These are phyloP conservation scores for Yamadazyma sp. DNA, from an alignment of 1,139 yeast genomes.

Conservation along the genomic window DNA sequence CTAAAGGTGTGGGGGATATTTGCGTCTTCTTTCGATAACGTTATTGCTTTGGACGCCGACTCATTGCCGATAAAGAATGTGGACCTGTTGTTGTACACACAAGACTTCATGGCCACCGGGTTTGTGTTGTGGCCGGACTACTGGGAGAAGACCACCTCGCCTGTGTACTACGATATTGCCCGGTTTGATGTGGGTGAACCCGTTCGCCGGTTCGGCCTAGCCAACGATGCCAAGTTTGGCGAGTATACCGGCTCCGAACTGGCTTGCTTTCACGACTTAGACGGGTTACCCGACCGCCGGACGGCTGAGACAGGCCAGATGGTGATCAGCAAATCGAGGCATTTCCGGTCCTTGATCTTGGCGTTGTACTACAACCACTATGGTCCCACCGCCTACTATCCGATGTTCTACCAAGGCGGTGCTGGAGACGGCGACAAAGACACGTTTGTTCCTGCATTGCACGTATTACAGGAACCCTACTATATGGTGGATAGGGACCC, in stretches of 20 bases:
- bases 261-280: slow-evolving; percentile 34
- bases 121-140: slow-evolving; percentile 42
- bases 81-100: slow-evolving; percentile 26
- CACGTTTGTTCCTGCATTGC: slow-evolving; percentile 39
- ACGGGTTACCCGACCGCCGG: slow-evolving; percentile 28
- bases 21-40: slow-evolving; percentile 35
- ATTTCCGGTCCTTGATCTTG: slow-evolving; percentile 28
- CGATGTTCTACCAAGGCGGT: slow-evolving; percentile 11
- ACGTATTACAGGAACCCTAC: slow-evolving; percentile 36
- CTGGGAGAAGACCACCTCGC: slow-evolving; percentile 39
- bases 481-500: slow-evolving; percentile 25
- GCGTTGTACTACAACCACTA: slow-evolving; percentile 35
- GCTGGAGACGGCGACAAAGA: slow-evolving; percentile 23
- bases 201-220: slow-evolving; percentile 28
- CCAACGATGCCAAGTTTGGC: slow-evolving; percentile 24
- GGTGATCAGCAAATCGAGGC: slow-evolving; percentile 33
- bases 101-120: slow-evolving; percentile 27
- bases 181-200: slow-evolving; percentile 31
- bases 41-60: slow-evolving; percentile 36
- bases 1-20: slow-evolving; percentile 33
- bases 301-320: slow-evolving; percentile 39
- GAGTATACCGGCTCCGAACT: slow-evolving; percentile 21
- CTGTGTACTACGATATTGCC: slow-evolving; percentile 35
- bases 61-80: slow-evolving; percentile 34
- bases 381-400: slow-evolving; percentile 16